Evolutionary conservation across 2,329 filamentous ascomycete species (phyloP).

Genomic region (Calonectria pseudoreteaudii): DNA sequence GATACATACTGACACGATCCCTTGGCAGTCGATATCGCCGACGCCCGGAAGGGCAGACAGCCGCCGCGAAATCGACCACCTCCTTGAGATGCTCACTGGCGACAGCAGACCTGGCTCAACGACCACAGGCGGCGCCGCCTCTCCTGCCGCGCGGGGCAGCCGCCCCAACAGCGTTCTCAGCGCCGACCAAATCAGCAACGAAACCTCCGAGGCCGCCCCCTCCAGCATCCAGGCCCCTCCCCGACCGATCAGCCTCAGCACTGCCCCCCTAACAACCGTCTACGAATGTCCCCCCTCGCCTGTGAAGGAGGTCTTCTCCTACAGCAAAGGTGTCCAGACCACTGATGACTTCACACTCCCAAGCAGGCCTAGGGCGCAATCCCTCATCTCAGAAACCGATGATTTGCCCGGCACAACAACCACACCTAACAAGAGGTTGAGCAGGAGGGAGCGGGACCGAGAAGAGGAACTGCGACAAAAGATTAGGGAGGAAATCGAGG

Average conservation of each 20-base stretch:
- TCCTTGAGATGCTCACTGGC: slow-evolving; percentile 87
- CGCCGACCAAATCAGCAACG: slow-evolving; percentile 82
- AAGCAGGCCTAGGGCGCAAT: slow-evolving; percentile 58
- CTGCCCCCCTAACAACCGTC: slow-evolving; percentile 79
- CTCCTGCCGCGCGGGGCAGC: slow-evolving; percentile 77
- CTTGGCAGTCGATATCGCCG: slow-evolving; percentile 68
- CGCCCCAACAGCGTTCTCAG: slow-evolving; percentile 89
- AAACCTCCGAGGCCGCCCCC: slow-evolving; percentile 72
- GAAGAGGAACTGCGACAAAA: slow-evolving; percentile 92
- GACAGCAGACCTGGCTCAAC: slow-evolving; percentile 80
- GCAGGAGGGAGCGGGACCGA: slow-evolving; percentile 81
- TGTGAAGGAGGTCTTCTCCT: slow-evolving; percentile 88
- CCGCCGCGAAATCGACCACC: slow-evolving; percentile 82
- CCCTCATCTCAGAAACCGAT: slow-evolving; percentile 69
- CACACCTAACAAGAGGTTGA: slow-evolving; percentile 78
- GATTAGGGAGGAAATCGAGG: slow-evolving; percentile 89
- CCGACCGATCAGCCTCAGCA: slow-evolving; percentile 76
- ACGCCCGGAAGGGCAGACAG: slow-evolving; percentile 76
- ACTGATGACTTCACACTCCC: slow-evolving; percentile 77
- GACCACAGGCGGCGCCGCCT: slow-evolving; percentile 71
- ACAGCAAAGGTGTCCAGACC: slow-evolving; percentile 97
- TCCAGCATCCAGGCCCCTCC: slow-evolving; percentile 52
- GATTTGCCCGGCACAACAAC: slow-evolving; percentile 65
- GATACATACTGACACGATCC: slow-evolving; percentile 26
- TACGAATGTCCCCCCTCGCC: slow-evolving; percentile 84